Evolutionary conservation across 768 basidiomycete genomes (phyloP), one percentile per base, ranked within the genome.

Genomic region (Leccinum sublutescens): DNA sequence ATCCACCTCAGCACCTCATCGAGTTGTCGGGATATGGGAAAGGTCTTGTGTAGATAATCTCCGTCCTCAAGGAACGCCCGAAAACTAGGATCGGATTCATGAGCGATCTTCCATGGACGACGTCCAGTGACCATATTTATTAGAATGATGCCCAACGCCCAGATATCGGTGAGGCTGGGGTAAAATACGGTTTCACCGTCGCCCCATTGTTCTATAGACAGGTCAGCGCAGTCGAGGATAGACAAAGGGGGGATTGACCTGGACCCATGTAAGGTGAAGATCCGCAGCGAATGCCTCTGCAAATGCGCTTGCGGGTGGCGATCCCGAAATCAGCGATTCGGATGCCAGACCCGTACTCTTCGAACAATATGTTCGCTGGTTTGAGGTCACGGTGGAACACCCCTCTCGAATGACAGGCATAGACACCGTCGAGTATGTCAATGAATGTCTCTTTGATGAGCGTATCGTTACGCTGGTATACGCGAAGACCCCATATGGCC

Each of bases 331-430:
- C 92, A 7, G 88, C 85, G 52, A 93, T 77, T 57, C 78, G 80
- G 36, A 92, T 77, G 60, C 76, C 73, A 45, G 71, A 67, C 15
- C 86, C 85, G 54, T 73, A 84, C 67, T 71, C 74, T 60, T 71
- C 80, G 67, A 83, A 85, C 38, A 94, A 75, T 27, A 93, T 79
- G 70, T 88, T 92, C 70, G 93, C 93, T 1, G 92, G 92, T 72
- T 95, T 94, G 67, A 95, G 81, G 66, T 94, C 91, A 25, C 92
- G 88, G 74, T 95, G 93, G 68, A 82, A 92, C 61, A 95, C 84
- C 10, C 85, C 83, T 45, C 78, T 77, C 45, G 76, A 70, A 66
- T 95, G 91, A 67, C 88, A 91, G 68, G 87, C 80, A 53, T 87
- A 80, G 47, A 95, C 83, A 1, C 89, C 89, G 62, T 92, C 89